phyloP scores from a whole-genome alignment of 345 rosid genomes.

The Draba incana region DNA sequence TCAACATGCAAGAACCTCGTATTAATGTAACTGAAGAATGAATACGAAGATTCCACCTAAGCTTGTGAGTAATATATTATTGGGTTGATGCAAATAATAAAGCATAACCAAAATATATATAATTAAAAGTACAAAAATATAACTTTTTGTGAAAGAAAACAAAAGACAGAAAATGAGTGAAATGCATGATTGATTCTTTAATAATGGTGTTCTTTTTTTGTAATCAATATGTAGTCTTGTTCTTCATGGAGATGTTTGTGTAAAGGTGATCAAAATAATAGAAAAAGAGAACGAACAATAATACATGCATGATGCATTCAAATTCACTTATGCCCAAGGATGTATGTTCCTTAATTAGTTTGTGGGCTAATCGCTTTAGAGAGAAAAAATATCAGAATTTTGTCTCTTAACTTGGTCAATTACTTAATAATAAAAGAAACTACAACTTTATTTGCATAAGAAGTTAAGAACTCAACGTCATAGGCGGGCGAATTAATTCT shows the following conservation, averaged over 20 bases:
- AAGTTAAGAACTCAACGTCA: background rate
- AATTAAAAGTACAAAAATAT: background rate
- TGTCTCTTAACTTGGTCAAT: background rate
- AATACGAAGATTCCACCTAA: constrained; percentile 8
- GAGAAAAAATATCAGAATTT: too few relatives aligned
- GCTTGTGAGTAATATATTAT: background rate
- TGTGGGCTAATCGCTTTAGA: too few relatives aligned
- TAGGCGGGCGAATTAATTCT: background rate
- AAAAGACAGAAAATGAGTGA: constrained; percentile 38
- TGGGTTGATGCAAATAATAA: background rate
- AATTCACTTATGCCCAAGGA: background rate
- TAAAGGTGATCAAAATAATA: background rate
- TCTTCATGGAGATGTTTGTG: background rate
- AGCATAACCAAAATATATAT: background rate
- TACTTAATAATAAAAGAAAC: background rate
- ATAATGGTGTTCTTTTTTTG: constrained; percentile 18
- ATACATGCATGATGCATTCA: background rate
- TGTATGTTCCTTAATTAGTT: too few relatives aligned
- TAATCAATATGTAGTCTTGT: background rate
- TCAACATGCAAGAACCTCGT: constrained; percentile 26
- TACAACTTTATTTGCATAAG: too few relatives aligned
- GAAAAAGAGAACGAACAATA: background rate
- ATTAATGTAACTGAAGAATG: background rate
- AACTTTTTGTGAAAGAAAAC: constrained; percentile 17
- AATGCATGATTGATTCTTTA: constrained; percentile 40